phyloP scores from a whole-genome alignment of 2,329 filamentous ascomycete species.

The Amesomyces nigricolor region DNA sequence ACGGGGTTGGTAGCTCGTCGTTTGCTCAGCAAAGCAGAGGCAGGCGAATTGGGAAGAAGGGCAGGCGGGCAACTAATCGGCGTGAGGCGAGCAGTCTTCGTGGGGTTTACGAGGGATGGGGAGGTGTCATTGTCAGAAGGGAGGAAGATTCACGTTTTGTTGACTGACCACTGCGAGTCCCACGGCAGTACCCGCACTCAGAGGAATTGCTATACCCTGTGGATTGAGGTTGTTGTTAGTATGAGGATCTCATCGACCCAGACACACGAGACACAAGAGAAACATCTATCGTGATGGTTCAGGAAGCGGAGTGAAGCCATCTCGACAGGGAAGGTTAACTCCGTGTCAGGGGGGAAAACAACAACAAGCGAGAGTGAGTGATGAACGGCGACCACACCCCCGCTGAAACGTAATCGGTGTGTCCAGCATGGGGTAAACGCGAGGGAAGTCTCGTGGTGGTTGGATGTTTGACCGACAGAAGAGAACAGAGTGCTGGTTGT shows the following conservation, averaged over 20 bases:
- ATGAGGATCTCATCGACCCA: neutral
- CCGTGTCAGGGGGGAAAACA: too few species aligned
- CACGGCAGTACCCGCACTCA: constrained; percentile 49
- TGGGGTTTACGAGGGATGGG: constrained; percentile 12
- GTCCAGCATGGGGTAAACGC: neutral
- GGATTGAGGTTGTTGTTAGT: constrained; percentile 8
- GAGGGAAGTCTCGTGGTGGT: neutral
- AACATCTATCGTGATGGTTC: too few species aligned
- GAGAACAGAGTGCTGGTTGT: constrained; percentile 6
- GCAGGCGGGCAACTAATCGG: neutral
- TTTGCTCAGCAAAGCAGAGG: constrained; percentile 7
- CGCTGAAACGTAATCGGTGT: constrained; percentile 14
- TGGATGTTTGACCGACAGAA: constrained; percentile 22
- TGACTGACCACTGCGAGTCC: constrained; percentile 44
- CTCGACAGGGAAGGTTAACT: too few species aligned
- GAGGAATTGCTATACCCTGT: constrained; percentile 48
- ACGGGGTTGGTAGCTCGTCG: neutral
- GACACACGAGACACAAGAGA: neutral
- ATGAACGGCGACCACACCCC: neutral
- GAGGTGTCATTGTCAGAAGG: constrained; percentile 6
- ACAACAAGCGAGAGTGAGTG: neutral
- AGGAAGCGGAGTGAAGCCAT: too few species aligned
- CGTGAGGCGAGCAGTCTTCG: neutral
- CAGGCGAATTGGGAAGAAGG: neutral
- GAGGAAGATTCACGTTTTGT: constrained; percentile 39